phyloP scores from a whole-genome alignment of 2,329 filamentous ascomycete species.

The Lecanosticta acicola region DNA sequence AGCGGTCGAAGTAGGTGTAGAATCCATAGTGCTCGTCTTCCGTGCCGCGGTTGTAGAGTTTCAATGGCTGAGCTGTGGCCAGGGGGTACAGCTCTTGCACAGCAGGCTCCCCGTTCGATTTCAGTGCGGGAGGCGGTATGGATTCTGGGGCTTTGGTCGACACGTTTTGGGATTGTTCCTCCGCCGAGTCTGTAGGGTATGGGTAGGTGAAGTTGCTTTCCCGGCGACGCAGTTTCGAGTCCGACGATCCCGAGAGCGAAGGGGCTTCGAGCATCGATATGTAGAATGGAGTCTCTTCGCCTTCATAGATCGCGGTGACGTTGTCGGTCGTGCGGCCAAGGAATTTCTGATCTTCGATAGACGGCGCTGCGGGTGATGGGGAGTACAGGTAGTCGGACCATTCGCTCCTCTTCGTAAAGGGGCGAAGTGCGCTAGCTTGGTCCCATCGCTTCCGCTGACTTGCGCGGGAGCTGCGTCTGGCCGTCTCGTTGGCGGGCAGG shows the following conservation, averaged over 20 bases:
- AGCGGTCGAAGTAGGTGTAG: conserved; percentile 85
- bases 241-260: conserved; percentile 17
- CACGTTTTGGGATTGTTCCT: conserved; percentile 18
- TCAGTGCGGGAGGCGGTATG: conserved; percentile 59
- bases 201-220: conserved; percentile 22
- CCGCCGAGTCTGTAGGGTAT: conserved; percentile 12
- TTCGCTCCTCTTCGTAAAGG: conserved; percentile 4
- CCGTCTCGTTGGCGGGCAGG: conserved; percentile 26
- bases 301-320: conserved; percentile 64
- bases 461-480: conserved; percentile 3
- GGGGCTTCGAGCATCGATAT: conserved; percentile 56
- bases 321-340: conserved; percentile 80
- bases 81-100: conserved; percentile 67
- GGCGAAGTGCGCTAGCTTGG: conserved; percentile 5
- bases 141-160: conserved; percentile 46
- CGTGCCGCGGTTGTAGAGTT: conserved; percentile 76
- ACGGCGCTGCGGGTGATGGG: conserved; percentile 54
- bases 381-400: conserved; percentile 32
- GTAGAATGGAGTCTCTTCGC: conserved; percentile 84
- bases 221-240: conserved; percentile 18
- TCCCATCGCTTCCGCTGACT: conserved; percentile 6
- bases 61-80: conserved; percentile 66
- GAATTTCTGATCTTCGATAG: conserved; percentile 68
- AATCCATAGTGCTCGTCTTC: conserved; percentile 86
- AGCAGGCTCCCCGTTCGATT: conserved; percentile 65